Conservation (phyloP, 2,329 filamentous ascomycete genomes). For the Lasiodiplodia theobromae region DNA sequence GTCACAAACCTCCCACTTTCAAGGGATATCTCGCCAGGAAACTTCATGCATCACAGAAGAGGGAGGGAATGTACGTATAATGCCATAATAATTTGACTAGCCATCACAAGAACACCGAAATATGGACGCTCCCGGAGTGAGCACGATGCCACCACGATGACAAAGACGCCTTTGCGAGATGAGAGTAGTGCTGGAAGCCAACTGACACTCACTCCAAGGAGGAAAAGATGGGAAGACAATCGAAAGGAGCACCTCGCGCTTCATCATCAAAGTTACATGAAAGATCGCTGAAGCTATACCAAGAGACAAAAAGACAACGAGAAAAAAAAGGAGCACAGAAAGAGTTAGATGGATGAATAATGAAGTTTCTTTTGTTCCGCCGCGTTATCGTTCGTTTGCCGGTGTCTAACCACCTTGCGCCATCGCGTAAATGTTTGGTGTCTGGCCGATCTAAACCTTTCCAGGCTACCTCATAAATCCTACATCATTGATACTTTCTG, state of each 20-base stretch:
- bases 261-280: neutral
- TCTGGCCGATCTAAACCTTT: neutral
- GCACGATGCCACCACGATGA: neutral
- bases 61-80: too few relatives aligned
- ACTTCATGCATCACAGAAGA: too few relatives aligned
- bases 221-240: neutral
- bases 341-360: neutral
- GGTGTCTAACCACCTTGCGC: neutral
- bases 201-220: neutral
- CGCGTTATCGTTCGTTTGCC: neutral
- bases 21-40: too few relatives aligned
- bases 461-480: neutral
- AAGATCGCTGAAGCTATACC: neutral
- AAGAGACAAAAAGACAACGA: neutral
- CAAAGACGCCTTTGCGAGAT: neutral
- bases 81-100: too few relatives aligned
- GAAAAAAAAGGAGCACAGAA: neutral
- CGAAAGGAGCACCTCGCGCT: neutral
- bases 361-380: conserved; percentile 6
- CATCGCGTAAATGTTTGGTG: neutral
- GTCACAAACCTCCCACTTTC: too few relatives aligned
- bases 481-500: neutral
- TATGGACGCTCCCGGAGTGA: neutral
- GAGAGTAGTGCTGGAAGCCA: neutral
- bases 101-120: neutral